A percentile compares a stretch with the other conserved stretches of the same genome.
phyloP scores from a whole-genome alignment of 805 yeast genomes.

The Cyberlindnera misumaiensis region DNA sequence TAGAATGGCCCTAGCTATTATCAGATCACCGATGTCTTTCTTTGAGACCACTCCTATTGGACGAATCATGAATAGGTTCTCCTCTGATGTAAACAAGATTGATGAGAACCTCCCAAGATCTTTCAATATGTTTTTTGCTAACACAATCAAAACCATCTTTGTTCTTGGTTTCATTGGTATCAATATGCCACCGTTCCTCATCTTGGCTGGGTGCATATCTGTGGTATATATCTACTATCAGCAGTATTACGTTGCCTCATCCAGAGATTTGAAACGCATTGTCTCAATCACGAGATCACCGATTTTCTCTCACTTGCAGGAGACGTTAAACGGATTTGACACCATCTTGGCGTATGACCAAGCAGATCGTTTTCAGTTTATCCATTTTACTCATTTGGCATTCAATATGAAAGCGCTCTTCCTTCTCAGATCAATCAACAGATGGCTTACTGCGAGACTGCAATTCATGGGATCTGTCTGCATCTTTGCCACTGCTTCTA shows the following conservation, averaged over 20 bases:
- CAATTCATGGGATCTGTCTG: constrained; percentile 55
- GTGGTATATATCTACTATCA: constrained; percentile 66
- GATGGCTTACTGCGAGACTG: constrained; percentile 61
- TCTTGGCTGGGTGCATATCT: constrained; percentile 38
- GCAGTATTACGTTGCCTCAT: constrained; percentile 56
- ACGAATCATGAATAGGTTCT: constrained; percentile 56
- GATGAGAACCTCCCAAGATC: constrained; percentile 53
- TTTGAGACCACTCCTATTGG: constrained; percentile 69
- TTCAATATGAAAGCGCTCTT: constrained; percentile 72
- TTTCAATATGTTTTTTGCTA: constrained; percentile 40
- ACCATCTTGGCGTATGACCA: constrained; percentile 79
- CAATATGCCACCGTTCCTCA: constrained; percentile 47
- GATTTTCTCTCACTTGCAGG: constrained; percentile 76
- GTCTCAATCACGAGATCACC: constrained; percentile 68
- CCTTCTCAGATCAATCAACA: constrained; percentile 53
- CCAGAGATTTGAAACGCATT: constrained; percentile 75
- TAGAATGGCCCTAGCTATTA: constrained; percentile 45
- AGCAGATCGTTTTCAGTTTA: constrained; percentile 48
- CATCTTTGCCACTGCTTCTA: constrained; percentile 42
- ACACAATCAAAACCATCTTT: constrained; percentile 37
- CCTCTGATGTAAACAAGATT: constrained; percentile 52
- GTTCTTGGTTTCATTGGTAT: constrained; percentile 46
- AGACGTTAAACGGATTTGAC: constrained; percentile 67
- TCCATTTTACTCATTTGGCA: constrained; percentile 64
- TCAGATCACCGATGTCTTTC: constrained; percentile 57